These are phyloP conservation scores for Penicillium nordicum DNA, from an alignment of 2,329 filamentous ascomycete species.

Conservation along the genomic window DNA sequence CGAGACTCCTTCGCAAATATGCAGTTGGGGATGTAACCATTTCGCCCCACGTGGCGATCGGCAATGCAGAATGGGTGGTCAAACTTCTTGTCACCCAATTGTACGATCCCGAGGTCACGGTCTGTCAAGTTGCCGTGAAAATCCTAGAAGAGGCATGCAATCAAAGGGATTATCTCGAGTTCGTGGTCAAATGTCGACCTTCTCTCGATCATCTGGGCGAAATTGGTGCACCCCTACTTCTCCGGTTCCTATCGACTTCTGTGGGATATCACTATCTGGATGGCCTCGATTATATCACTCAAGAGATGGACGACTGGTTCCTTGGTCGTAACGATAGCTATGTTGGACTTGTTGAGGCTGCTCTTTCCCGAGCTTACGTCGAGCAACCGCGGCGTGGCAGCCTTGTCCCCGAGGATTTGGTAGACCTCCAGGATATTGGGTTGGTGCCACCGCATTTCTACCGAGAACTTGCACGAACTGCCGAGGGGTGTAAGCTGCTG, in stretches of 20 bases:
- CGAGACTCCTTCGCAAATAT: slow-evolving; percentile 81
- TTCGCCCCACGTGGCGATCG: slow-evolving; percentile 41
- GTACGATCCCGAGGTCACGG: slow-evolving; percentile 95
- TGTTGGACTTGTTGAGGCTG: slow-evolving; percentile 91
- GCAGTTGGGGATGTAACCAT: slow-evolving; percentile 58
- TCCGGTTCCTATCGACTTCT: slow-evolving; percentile 91
- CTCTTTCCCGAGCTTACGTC: slow-evolving; percentile 76
- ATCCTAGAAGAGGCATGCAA: slow-evolving; percentile 98
- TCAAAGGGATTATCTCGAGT: slow-evolving; percentile 83
- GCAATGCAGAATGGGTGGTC: slow-evolving; percentile 91
- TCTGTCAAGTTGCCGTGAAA: slow-evolving; percentile 93
- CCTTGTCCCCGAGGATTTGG: slow-evolving; percentile 53
- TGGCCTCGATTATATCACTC: slow-evolving; percentile 95
- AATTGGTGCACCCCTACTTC: slow-evolving; percentile 86
- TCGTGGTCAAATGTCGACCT: slow-evolving; percentile 92
- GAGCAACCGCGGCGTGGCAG: slow-evolving; percentile 50
- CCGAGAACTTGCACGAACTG: slow-evolving; percentile 84
- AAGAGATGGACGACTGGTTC: slow-evolving; percentile 99
- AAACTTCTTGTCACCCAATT: slow-evolving; percentile 95
- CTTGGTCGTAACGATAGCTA: slow-evolving; percentile 95
- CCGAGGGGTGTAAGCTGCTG: slow-evolving; percentile 85
- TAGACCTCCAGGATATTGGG: slow-evolving; percentile 57
- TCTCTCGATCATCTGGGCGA: slow-evolving; percentile 93
- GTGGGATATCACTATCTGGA: slow-evolving; percentile 97
- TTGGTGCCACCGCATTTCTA: slow-evolving; percentile 96